These are phyloP conservation scores for Schoenoplectus tabernaemontani DNA, from an alignment of 202 grass and related monocot species.

Conservation along the genomic window DNA sequence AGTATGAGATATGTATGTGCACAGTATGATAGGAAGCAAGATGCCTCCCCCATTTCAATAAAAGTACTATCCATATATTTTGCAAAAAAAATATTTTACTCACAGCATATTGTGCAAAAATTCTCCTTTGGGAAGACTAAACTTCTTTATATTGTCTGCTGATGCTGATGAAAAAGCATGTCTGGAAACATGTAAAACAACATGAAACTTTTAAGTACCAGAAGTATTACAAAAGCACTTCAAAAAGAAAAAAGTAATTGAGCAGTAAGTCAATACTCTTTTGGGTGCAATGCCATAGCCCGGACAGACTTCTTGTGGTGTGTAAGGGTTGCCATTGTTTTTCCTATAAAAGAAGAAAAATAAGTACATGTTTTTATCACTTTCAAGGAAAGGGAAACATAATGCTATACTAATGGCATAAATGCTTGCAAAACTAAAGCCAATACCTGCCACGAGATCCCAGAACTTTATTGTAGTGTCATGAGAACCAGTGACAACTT, in stretches of 20 bases:
- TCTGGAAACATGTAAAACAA: slow-evolving; percentile 38
- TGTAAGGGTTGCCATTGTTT: slow-evolving; percentile 90
- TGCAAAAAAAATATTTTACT: slow-evolving; percentile 20
- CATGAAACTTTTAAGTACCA: not conserved
- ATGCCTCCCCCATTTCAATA: too few species aligned
- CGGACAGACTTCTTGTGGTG: slow-evolving; percentile 98
- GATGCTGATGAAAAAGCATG: slow-evolving; percentile 91
- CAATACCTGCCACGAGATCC: slow-evolving; percentile 93
- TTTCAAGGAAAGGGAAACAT: not conserved
- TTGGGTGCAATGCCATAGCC: slow-evolving; percentile 91
- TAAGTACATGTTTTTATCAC: slow-evolving; percentile 14
- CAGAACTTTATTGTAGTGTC: slow-evolving; percentile 96
- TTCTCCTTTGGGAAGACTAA: slow-evolving; percentile 85
- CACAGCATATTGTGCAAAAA: slow-evolving; percentile 98
- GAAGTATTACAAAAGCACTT: not conserved
- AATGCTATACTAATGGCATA: not conserved
- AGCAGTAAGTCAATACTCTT: slow-evolving; percentile 65
- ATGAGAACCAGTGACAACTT: slow-evolving; percentile 98
- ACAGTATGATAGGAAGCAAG: not conserved
- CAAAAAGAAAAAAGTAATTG: not conserved
- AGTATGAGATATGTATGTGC: not conserved
- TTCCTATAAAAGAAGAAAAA: slow-evolving; percentile 46
- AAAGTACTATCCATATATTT: not conserved
- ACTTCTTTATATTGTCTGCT: slow-evolving; percentile 98
- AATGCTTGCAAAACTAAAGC: slow-evolving; percentile 5